These are phyloP conservation scores for Populus nigra DNA, from an alignment of 345 rosid genomes.

Conservation along the genomic window DNA sequence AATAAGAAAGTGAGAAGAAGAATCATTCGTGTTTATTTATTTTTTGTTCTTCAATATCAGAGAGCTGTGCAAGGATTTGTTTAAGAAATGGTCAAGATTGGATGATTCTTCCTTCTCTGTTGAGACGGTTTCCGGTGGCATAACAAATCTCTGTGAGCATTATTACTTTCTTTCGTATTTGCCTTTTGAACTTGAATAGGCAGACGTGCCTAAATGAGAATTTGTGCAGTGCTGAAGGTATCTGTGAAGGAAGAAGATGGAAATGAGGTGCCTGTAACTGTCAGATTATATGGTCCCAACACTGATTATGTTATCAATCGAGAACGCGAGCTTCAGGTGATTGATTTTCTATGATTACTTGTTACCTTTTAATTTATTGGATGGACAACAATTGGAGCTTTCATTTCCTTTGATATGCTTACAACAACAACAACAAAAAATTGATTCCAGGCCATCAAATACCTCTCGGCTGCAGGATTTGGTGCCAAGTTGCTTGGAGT, in stretches of 20 bases:
- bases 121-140: constrained; percentile 85
- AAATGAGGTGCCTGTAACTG: constrained; percentile 52
- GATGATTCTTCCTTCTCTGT: constrained; percentile 66
- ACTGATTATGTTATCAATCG: constrained; percentile 87
- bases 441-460: constrained; percentile 74
- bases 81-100: constrained; percentile 64
- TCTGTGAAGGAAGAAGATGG: constrained; percentile 65
- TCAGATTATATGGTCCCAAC: constrained; percentile 89
- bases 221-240: constrained; percentile 70
- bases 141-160: constrained; percentile 81
- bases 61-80: constrained; percentile 79
- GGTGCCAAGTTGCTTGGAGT: constrained; percentile 93
- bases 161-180: not conserved
- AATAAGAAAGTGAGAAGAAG: too few species aligned
- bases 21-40: too few species aligned
- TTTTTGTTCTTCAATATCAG: constrained; percentile 24
- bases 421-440: not conserved
- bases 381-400: too few species aligned
- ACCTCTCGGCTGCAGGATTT: constrained; percentile 94
- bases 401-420: constrained; percentile 6
- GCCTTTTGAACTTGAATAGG: too few species aligned
- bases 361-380: too few species aligned
- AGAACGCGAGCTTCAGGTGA: constrained; percentile 69
- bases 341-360: not conserved
- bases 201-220: too few species aligned